A percentile compares a stretch with the other conserved stretches of the same genome.
These are phyloP conservation scores for Eustoma russellianum DNA, from an alignment of 257 asterid species.

Conservation along the genomic window DNA sequence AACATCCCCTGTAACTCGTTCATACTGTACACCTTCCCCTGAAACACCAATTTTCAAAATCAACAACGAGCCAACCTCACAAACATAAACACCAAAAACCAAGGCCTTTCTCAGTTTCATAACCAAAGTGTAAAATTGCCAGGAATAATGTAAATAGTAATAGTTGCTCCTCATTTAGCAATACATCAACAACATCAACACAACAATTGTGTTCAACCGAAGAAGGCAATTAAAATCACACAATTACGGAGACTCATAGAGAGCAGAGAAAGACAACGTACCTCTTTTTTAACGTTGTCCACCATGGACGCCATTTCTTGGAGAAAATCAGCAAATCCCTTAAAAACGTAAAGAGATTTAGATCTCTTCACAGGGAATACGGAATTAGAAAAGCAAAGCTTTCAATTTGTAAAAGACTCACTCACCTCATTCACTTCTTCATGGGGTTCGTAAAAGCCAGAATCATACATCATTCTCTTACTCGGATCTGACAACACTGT, in stretches of 20 bases:
- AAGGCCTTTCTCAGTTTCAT: too few relatives aligned
- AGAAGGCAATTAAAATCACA: too few relatives aligned
- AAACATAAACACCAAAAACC: too few relatives aligned
- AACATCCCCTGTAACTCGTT: constrained; percentile 67
- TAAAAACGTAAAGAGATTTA: constrained; percentile 6
- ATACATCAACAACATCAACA: too few relatives aligned
- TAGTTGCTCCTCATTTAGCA: too few relatives aligned
- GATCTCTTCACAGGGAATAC: neutral
- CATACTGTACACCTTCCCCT: constrained; percentile 47
- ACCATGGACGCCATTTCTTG: constrained; percentile 69
- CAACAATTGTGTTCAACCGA: too few relatives aligned
- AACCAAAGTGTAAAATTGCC: too few relatives aligned
- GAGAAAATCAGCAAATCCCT: constrained; percentile 75
- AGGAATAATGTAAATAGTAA: too few relatives aligned
- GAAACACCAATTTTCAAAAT: constrained; percentile 4
- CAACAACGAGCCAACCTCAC: too few relatives aligned
- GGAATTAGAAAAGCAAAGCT: neutral
- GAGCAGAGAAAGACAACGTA: constrained; percentile 4
- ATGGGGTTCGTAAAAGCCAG: constrained; percentile 50
- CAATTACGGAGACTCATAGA: too few relatives aligned
- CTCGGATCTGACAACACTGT: constrained; percentile 67
- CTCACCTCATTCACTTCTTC: constrained; percentile 63
- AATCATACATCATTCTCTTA: constrained; percentile 61
- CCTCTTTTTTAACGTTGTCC: constrained; percentile 59
- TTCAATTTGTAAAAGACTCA: neutral